Percentiles rank a stretch among this genome's conserved stretches.
phyloP scores from a whole-genome alignment of 176 grass and related monocot species.

The Aegilops bicornis region DNA sequence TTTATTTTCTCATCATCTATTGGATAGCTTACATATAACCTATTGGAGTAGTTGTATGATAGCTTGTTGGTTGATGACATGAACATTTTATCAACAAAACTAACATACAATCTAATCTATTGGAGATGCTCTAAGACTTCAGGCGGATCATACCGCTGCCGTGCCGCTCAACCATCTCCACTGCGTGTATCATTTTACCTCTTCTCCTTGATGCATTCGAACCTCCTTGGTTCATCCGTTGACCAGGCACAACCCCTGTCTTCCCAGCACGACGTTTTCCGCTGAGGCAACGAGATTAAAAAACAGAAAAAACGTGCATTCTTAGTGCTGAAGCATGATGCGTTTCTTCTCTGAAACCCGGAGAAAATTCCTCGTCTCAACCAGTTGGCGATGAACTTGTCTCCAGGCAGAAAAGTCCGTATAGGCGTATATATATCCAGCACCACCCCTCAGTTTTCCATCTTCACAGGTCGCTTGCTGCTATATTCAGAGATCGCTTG shows the following conservation, averaged over 20 bases:
- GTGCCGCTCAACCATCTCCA: neutral
- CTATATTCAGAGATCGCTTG: neutral
- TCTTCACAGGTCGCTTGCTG: neutral
- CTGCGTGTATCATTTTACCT: neutral
- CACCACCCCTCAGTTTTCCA: slow-evolving; percentile 1
- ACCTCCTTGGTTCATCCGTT: slow-evolving; percentile 16
- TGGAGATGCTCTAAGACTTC: no score
- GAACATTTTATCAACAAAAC: no score
- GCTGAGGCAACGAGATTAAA: neutral
- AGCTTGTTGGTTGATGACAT: no score
- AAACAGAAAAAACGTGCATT: neutral
- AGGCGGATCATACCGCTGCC: no score
- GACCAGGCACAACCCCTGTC: neutral
- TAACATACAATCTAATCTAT: no score
- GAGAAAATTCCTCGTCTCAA: neutral
- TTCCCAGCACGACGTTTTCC: neutral
- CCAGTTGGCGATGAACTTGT: neutral
- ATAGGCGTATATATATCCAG: slow-evolving; percentile 12
- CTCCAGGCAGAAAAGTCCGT: neutral
- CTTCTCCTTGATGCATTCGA: neutral
- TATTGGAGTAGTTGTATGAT: no score
- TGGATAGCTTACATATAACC: no score
- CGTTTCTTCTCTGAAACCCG: neutral
- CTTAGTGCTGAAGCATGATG: slow-evolving; percentile 33
- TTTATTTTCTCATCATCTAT: no score